A percentile compares a stretch with the other conserved stretches of the same genome.
Evolutionary conservation across 768 basidiomycete genomes (phyloP).

Genomic region (Cantharellus anzutake): DNA sequence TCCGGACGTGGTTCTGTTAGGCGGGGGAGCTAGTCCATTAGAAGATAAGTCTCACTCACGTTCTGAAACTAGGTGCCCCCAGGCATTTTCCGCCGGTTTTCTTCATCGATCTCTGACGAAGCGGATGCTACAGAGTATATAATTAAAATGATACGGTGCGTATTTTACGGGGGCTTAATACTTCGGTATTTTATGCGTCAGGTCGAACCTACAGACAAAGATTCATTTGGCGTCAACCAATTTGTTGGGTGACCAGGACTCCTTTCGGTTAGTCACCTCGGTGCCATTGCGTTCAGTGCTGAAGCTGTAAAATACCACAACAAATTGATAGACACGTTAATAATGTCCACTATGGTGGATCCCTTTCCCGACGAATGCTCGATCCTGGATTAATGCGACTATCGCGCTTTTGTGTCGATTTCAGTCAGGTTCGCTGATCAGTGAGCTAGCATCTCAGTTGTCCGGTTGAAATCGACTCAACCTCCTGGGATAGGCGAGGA

Average conservation of each 20-base stretch:
- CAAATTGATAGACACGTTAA: conserved; percentile 3
- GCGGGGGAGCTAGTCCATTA: no score
- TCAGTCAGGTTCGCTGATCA: background rate
- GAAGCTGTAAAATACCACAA: background rate
- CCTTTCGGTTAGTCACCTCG: conserved; percentile 1
- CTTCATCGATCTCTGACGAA: no score
- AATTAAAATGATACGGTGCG: no score
- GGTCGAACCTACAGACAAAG: no score
- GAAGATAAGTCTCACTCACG: no score
- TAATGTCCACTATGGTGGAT: conserved; percentile 3
- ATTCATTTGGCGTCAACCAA: conserved; percentile 1
- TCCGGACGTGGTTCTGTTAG: no score
- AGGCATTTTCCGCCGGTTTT: no score
- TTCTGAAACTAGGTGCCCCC: no score
- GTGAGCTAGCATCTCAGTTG: background rate
- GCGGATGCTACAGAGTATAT: no score
- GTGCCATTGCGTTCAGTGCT: background rate
- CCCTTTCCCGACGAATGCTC: background rate
- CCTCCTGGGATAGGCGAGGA: background rate
- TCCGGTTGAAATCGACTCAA: background rate
- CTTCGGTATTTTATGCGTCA: no score
- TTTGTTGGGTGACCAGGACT: conserved; percentile 4
- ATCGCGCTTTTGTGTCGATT: background rate
- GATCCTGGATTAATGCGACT: background rate
- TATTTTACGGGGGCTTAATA: no score